phyloP scores from a whole-genome alignment of 768 basidiomycete species.

The Calocybe indica region DNA sequence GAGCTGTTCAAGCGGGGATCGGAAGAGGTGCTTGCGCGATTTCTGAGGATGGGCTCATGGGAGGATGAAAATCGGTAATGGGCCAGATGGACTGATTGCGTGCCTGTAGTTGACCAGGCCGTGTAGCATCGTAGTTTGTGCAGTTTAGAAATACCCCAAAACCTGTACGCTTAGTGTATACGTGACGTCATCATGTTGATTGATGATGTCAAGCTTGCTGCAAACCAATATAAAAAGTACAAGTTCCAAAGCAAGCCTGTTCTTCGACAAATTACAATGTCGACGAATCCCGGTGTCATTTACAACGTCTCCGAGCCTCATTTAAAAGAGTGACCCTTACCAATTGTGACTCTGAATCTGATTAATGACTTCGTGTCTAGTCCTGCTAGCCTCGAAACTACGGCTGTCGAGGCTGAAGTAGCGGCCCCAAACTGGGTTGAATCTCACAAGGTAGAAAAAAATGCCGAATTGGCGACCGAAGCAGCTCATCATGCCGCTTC shows the following conservation, averaged over 20 bases:
- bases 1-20: conserved; percentile 85
- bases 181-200: no score
- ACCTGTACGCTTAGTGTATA: no score
- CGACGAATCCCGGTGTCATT: conserved; percentile 19
- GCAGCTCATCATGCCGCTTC: conserved; percentile 48
- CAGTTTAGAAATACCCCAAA: no score
- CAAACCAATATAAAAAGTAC: not conserved
- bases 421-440: conserved; percentile 36
- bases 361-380: conserved; percentile 11
- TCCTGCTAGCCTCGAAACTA: conserved; percentile 38
- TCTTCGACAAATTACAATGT: conserved; percentile 13
- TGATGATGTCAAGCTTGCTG: conserved; percentile 3
- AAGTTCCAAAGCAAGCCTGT: not conserved
- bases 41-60: conserved; percentile 75
- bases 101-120: no score
- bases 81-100: not conserved
- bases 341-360: not conserved
- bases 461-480: conserved; percentile 36
- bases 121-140: no score
- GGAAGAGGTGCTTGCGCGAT: conserved; percentile 80
- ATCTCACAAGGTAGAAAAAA: conserved; percentile 39
- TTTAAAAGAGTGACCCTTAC: conserved; percentile 25
- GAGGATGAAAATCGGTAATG: conserved; percentile 39
- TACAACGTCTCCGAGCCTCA: conserved; percentile 32
- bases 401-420: conserved; percentile 46